Percentiles rank a stretch among this genome's conserved stretches.
These are phyloP conservation scores for Ophiobolus disseminans DNA, from an alignment of 2,329 filamentous ascomycete species.

Conservation along the genomic window DNA sequence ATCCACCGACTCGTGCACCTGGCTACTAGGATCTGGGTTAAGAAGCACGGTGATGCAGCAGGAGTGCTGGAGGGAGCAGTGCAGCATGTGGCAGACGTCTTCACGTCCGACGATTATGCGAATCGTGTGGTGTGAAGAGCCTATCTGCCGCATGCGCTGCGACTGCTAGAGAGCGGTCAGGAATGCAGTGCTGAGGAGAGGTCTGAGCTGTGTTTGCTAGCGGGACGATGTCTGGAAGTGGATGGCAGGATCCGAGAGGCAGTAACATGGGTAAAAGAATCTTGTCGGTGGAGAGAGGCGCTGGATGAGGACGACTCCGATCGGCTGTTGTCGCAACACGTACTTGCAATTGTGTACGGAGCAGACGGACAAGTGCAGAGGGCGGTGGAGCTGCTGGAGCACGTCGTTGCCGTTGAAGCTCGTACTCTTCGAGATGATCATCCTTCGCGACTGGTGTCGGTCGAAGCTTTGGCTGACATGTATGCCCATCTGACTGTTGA, in stretches of 20 bases:
- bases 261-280: slow-evolving; percentile 6
- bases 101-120: slow-evolving; percentile 3
- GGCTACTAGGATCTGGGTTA: slow-evolving; percentile 11
- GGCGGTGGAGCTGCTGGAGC: slow-evolving; percentile 9
- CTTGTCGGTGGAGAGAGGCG: background rate
- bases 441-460: background rate
- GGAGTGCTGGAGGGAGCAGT: slow-evolving; percentile 5
- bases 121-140: slow-evolving; percentile 8
- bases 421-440: background rate
- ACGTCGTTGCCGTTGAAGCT: slow-evolving; percentile 1
- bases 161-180: background rate
- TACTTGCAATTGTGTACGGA: background rate
- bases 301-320: background rate
- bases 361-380: slow-evolving; percentile 8
- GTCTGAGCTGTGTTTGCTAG: background rate
- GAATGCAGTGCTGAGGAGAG: background rate
- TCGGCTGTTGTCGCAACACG: background rate
- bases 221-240: too few relatives aligned
- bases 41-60: background rate
- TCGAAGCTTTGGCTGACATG: background rate
- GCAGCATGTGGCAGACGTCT: slow-evolving; percentile 5
- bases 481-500: background rate
- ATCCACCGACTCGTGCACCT: slow-evolving; percentile 13
- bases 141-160: slow-evolving; percentile 7
- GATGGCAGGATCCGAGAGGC: slow-evolving; percentile 8